Evolutionary conservation across 2,329 filamentous ascomycete genomes (phyloP).

Genomic region (Coniochaeta sp.): DNA sequence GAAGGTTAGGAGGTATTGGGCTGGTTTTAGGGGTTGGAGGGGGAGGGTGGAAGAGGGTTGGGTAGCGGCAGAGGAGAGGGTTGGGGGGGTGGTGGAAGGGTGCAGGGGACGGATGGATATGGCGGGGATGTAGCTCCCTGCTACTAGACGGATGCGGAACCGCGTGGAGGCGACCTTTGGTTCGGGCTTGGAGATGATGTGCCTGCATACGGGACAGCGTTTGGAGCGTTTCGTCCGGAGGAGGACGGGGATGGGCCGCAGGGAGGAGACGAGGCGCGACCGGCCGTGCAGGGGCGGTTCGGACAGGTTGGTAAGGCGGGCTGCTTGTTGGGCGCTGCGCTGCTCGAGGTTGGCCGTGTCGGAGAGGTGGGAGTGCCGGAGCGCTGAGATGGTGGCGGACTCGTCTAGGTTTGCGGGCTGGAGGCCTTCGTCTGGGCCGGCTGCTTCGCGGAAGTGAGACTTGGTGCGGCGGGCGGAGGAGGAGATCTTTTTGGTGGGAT

Average conservation of each 20-base stretch:
- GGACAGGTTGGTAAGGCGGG: conserved; percentile 28
- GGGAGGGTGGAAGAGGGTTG: conserved; percentile 19
- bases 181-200: conserved; percentile 93
- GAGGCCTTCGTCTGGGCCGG: conserved; percentile 64
- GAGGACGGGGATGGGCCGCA: conserved; percentile 75
- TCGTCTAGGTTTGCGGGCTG: conserved; percentile 57
- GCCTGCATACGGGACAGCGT: conserved; percentile 84
- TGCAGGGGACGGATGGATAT: conserved; percentile 63
- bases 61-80: conserved; percentile 16
- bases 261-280: conserved; percentile 59
- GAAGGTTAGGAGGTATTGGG: conserved; percentile 83
- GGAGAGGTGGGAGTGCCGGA: conserved; percentile 56
- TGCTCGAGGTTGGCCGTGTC: conserved; percentile 48
- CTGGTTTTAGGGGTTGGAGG: conserved; percentile 51
- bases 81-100: conserved; percentile 9
- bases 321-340: conserved; percentile 23
- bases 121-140: conserved; percentile 79
- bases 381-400: conserved; percentile 49
- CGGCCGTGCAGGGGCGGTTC: conserved; percentile 39
- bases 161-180: conserved; percentile 81
- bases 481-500: conserved; percentile 26
- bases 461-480: conserved; percentile 59
- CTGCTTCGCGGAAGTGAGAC: conserved; percentile 74
- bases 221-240: conserved; percentile 90
- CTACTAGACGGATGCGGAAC: conserved; percentile 88